Percentiles rank a stretch among this genome's conserved stretches.
Conservation (phyloP, 208 protist genomes). For the Leishmania braziliensis region DNA sequence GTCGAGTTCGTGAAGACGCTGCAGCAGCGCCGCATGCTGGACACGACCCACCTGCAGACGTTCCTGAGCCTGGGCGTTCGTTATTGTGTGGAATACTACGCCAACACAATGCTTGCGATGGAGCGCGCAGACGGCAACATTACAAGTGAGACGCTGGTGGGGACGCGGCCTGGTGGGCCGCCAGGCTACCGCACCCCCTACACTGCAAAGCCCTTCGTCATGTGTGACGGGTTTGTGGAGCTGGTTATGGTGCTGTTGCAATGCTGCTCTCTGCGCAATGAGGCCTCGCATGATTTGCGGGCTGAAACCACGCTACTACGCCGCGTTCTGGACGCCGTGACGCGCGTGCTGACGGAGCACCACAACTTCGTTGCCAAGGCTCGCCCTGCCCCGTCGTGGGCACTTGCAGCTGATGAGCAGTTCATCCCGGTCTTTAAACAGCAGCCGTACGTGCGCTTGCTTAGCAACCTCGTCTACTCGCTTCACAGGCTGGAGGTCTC, state of each 20-base stretch:
- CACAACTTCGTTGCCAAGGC: slow-evolving; percentile 63
- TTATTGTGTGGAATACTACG: slow-evolving; percentile 92
- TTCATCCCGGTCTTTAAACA: slow-evolving; percentile 95
- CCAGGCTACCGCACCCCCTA: slow-evolving; percentile 75
- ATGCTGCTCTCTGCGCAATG: slow-evolving; percentile 77
- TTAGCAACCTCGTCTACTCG: slow-evolving; percentile 92
- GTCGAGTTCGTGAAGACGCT: slow-evolving; percentile 81
- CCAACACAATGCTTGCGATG: slow-evolving; percentile 68
- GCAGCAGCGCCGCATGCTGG: slow-evolving; percentile 84
- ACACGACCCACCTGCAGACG: slow-evolving; percentile 66
- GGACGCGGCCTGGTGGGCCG: slow-evolving; percentile 62
- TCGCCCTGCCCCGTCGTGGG: slow-evolving; percentile 34
- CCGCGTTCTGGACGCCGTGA: slow-evolving; percentile 75
- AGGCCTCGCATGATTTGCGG: slow-evolving; percentile 50
- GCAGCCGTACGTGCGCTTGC: slow-evolving; percentile 96
- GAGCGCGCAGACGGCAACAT: slow-evolving; percentile 59
- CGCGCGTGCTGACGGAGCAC: slow-evolving; percentile 70
- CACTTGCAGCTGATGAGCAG: slow-evolving; percentile 61
- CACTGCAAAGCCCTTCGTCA: slow-evolving; percentile 52
- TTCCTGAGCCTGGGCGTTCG: slow-evolving; percentile 89
- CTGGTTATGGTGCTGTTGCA: slow-evolving; percentile 91
- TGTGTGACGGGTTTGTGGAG: slow-evolving; percentile 94
- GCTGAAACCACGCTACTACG: slow-evolving; percentile 75
- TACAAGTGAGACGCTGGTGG: slow-evolving; percentile 19
- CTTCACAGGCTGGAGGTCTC: slow-evolving; percentile 68